Evolutionary conservation across 257 asterid genomes (phyloP).

Genomic region (Gentiana macrophylla): DNA sequence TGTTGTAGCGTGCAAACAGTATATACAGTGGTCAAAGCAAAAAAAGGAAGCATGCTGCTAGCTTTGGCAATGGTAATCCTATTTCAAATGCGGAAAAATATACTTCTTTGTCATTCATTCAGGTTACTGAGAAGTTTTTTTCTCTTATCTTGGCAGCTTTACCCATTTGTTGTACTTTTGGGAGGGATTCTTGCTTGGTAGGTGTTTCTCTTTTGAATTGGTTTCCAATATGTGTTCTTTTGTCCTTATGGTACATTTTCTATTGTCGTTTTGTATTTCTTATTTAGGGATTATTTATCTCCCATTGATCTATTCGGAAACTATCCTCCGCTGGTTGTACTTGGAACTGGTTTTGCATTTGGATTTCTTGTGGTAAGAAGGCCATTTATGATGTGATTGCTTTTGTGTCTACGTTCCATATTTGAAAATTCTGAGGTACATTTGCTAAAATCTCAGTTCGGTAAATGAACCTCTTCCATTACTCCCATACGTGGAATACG

Average conservation of each 20-base stretch:
- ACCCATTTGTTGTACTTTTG: constrained; percentile 67
- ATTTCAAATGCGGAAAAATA: constrained; percentile 3
- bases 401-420: neutral
- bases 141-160: constrained; percentile 45
- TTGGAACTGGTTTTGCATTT: constrained; percentile 87
- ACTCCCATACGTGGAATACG: too few relatives aligned
- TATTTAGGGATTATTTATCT: constrained; percentile 74
- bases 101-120: neutral
- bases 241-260: neutral
- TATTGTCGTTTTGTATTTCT: constrained; percentile 3
- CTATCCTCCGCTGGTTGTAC: constrained; percentile 56
- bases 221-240: neutral
- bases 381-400: neutral
- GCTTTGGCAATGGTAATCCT: constrained; percentile 81
- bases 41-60: constrained; percentile 71
- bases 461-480: neutral
- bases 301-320: constrained; percentile 55
- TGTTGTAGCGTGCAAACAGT: constrained; percentile 48
- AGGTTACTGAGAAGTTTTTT: constrained; percentile 6
- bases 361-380: constrained; percentile 91
- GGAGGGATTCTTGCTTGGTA: constrained; percentile 73
- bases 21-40: constrained; percentile 57
- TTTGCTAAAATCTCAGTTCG: neutral
- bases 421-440: neutral
- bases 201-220: constrained; percentile 15